These are phyloP conservation scores for Penicillium manginii DNA, from an alignment of 495 filamentous ascomycete species.

Conservation along the genomic window DNA sequence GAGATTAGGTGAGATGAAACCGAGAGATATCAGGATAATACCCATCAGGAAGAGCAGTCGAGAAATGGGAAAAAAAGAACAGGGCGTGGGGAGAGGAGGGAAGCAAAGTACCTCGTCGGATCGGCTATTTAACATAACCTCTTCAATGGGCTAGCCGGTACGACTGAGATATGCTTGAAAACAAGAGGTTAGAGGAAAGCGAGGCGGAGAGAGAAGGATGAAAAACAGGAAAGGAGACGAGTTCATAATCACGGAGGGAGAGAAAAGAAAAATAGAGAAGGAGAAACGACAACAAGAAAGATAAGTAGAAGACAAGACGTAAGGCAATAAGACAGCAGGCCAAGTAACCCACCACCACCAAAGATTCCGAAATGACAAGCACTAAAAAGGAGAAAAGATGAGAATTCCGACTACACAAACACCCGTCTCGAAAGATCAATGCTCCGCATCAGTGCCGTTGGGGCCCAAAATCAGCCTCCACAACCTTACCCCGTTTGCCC, in stretches of 20 bases:
- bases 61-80: slow-evolving; percentile 11
- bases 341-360: slow-evolving; percentile 35
- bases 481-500: slow-evolving; percentile 79
- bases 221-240: slow-evolving; percentile 12
- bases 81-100: neutral
- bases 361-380: slow-evolving; percentile 49
- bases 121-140: neutral
- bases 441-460: slow-evolving; percentile 55
- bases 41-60: slow-evolving; percentile 22
- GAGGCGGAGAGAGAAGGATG: slow-evolving; percentile 16
- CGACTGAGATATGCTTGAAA: slow-evolving; percentile 23
- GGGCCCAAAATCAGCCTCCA: slow-evolving; percentile 66
- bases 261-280: slow-evolving; percentile 14
- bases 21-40: slow-evolving; percentile 30
- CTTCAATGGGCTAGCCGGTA: slow-evolving; percentile 9
- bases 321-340: slow-evolving; percentile 29
- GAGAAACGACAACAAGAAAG: slow-evolving; percentile 22
- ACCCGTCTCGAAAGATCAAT: slow-evolving; percentile 47
- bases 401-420: slow-evolving; percentile 46
- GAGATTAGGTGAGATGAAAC: slow-evolving; percentile 40
- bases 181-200: slow-evolving; percentile 24
- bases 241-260: slow-evolving; percentile 25
- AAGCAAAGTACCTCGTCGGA: slow-evolving; percentile 3
- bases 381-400: slow-evolving; percentile 22
- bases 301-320: slow-evolving; percentile 25